Conservation (phyloP, 2,329 filamentous ascomycete genomes). For the Eutypa lata region DNA sequence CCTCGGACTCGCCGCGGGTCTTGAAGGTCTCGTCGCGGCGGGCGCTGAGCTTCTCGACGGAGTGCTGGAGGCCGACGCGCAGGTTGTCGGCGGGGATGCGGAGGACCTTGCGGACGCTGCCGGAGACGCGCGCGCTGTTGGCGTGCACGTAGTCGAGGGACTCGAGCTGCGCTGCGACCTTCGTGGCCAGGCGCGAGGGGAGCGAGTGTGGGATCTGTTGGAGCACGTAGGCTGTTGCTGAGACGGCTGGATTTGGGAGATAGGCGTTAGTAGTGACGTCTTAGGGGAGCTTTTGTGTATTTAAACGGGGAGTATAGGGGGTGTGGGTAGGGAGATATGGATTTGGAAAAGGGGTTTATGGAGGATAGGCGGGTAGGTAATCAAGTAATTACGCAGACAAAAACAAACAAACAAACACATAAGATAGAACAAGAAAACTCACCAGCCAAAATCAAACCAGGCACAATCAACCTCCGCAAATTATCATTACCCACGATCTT, state of each 20-base stretch:
- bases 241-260: conserved; percentile 55
- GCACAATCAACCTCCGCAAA: conserved; percentile 74
- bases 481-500: conserved; percentile 80
- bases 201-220: conserved; percentile 86
- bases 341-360: too few species aligned
- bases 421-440: conserved; percentile 37
- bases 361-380: conserved; percentile 10
- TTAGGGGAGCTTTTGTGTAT: neutral
- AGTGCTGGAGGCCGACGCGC: conserved; percentile 76
- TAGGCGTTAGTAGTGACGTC: conserved; percentile 33
- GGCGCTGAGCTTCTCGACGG: conserved; percentile 75
- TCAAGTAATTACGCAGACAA: neutral
- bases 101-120: conserved; percentile 83
- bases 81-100: conserved; percentile 85
- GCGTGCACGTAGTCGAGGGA: conserved; percentile 89
- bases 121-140: conserved; percentile 81
- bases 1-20: conserved; percentile 77
- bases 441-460: conserved; percentile 76
- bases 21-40: conserved; percentile 82
- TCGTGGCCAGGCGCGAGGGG: conserved; percentile 77
- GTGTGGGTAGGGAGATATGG: too few species aligned
- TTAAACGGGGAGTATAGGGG: too few species aligned
- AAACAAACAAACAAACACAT: neutral
- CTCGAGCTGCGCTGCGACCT: conserved; percentile 76
- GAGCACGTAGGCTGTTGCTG: conserved; percentile 77